Conservation (phyloP, 257 asterid genomes). For the Oldenlandia corymbosa region DNA sequence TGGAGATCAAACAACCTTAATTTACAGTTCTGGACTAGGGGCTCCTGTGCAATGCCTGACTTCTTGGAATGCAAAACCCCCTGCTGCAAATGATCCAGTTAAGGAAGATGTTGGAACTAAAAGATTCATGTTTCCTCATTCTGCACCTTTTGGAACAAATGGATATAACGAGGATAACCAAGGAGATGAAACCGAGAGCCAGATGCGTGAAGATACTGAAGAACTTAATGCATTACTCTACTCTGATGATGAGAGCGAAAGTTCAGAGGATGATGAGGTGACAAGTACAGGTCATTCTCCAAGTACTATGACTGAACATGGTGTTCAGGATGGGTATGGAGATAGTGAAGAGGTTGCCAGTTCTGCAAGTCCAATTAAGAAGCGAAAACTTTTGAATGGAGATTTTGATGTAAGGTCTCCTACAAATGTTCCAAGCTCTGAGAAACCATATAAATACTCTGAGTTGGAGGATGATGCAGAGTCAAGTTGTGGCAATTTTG, state of each 20-base stretch:
- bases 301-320: slow-evolving; percentile 58
- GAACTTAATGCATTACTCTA: slow-evolving; percentile 76
- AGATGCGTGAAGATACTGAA: slow-evolving; percentile 81
- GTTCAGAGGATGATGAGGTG: slow-evolving; percentile 63
- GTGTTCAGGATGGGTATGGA: slow-evolving; percentile 23
- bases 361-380: slow-evolving; percentile 43
- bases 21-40: slow-evolving; percentile 46
- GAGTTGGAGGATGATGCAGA: slow-evolving; percentile 58
- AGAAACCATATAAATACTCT: slow-evolving; percentile 26
- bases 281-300: slow-evolving; percentile 95
- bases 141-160: slow-evolving; percentile 19
- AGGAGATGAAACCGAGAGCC: slow-evolving; percentile 32
- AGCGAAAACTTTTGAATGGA: slow-evolving; percentile 45
- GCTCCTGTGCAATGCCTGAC: slow-evolving; percentile 29
- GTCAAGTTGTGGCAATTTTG: slow-evolving; percentile 46
- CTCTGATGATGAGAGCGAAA: slow-evolving; percentile 54
- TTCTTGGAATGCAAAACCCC: slow-evolving; percentile 30
- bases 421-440: slow-evolving; percentile 18
- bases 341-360: slow-evolving; percentile 66
- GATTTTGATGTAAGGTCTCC: slow-evolving; percentile 20
- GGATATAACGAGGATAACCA: slow-evolving; percentile 33
- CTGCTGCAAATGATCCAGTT: slow-evolving; percentile 18
- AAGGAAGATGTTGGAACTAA: slow-evolving; percentile 29
- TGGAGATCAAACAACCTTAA: slow-evolving; percentile 57
- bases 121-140: slow-evolving; percentile 19